Conservation (phyloP, 805 yeast genomes). For the Wickerhamiella nectarea region DNA sequence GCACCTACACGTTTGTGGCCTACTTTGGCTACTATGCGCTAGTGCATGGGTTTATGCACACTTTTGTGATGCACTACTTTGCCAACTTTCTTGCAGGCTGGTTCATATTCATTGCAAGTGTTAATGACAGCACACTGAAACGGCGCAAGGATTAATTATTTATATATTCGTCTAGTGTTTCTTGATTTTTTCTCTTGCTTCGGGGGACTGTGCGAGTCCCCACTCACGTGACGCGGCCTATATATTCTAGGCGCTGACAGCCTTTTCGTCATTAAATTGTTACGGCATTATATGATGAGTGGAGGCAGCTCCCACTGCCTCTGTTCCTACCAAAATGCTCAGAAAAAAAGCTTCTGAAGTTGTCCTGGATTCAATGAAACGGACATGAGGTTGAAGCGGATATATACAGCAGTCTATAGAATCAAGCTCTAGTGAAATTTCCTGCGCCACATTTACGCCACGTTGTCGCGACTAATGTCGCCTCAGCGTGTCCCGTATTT, state of each 20-base stretch:
- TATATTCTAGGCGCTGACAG: not conserved
- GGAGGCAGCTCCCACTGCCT: constrained; percentile 9
- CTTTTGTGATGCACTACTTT: constrained; percentile 68
- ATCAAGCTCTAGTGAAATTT: too few relatives aligned
- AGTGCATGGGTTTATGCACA: constrained; percentile 63
- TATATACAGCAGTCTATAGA: not conserved
- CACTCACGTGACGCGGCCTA: not conserved
- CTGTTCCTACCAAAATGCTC: constrained; percentile 11
- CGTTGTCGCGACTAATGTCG: too few relatives aligned
- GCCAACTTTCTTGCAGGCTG: constrained; percentile 31
- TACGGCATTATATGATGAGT: constrained; percentile 8
- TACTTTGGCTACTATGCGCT: constrained; percentile 49
- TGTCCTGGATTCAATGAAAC: constrained; percentile 9
- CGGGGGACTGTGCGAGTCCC: too few relatives aligned
- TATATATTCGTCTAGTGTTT: not conserved
- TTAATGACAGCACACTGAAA: not conserved
- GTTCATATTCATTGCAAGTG: constrained; percentile 3
- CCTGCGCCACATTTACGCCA: too few relatives aligned
- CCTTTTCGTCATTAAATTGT: constrained; percentile 7
- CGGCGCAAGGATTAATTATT: constrained; percentile 1
- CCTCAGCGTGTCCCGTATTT: not conserved
- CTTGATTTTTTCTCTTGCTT: too few relatives aligned
- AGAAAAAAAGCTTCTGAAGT: constrained; percentile 11
- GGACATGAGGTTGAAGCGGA: not conserved
- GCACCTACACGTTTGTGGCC: constrained; percentile 26